phyloP scores from a whole-genome alignment of 441 rosid genomes.

The Syzygium malaccense region DNA sequence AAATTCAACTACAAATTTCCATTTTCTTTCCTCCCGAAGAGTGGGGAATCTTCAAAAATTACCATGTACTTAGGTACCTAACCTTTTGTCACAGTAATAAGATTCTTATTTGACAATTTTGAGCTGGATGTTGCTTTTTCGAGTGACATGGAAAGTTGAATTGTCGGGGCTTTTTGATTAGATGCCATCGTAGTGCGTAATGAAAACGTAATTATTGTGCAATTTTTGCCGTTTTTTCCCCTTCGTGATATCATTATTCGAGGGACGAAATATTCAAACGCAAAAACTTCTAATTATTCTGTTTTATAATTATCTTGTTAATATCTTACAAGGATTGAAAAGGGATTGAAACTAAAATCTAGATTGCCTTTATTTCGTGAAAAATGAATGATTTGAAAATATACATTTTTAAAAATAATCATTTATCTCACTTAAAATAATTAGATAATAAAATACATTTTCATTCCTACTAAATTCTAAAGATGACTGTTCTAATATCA shows the following conservation, averaged over 20 bases:
- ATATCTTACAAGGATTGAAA: too few relatives aligned
- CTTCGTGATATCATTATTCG: not conserved
- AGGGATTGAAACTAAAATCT: too few relatives aligned
- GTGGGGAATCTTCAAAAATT: not conserved
- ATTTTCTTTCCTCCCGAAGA: not conserved
- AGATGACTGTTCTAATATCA: not conserved
- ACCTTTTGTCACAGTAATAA: not conserved
- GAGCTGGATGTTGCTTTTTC: not conserved
- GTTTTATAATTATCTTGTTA: not conserved
- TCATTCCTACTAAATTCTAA: not conserved
- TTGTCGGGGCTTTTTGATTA: not conserved
- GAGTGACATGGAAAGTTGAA: not conserved
- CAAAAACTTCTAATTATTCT: not conserved
- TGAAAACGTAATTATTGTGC: not conserved
- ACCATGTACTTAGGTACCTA: not conserved
- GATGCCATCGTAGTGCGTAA: not conserved
- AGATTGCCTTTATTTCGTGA: not conserved
- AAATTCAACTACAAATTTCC: not conserved
- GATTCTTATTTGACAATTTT: not conserved
- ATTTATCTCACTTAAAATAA: too few relatives aligned
- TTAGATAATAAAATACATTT: too few relatives aligned
- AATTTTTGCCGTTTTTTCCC: not conserved
- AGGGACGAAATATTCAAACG: not conserved
- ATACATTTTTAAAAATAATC: too few relatives aligned
- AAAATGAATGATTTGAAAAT: not conserved